Evolutionary conservation across 164 flowering plant genomes (phyloP), one percentile per base, ranked within the genome.

Genomic region (Umbilicus rupestris): DNA sequence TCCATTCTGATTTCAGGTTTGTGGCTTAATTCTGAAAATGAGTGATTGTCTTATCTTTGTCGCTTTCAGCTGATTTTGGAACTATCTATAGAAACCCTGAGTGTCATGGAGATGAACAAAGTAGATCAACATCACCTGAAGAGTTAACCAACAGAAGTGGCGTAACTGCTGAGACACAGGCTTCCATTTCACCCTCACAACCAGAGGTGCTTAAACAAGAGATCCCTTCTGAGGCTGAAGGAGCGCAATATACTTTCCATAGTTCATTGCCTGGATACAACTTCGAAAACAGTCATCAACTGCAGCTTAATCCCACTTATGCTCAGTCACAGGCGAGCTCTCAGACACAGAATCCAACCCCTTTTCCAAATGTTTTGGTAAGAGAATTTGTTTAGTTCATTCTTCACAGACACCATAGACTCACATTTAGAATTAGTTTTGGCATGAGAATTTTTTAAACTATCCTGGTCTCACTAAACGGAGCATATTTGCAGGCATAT

Each of bases 281-380:
- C 26, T 39, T 63, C 11, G 46, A 63, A 12, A 39, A 41, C 29
- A 63, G 29, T 39, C 45, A 63, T 35, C 65, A 19, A 63, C 83
- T 82, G 47, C 95, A 83, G 47, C 58, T 73, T 44, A 83, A 81
- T 78, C 70, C 84, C 66, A 76, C 84, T 41, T 82, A 75, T 69
- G 52, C 73, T 65, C 84, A 81, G 45, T 69, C 81, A 11, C 92
- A 85, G 71, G 67, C 86, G 47, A 78, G 80, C 69, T 73, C 91
- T 57, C 94, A 89, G 74, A 80, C 82, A 84, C 96, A 82, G 74
- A 85, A 82, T 81, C 81, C 77, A 46, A 66, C 87, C 75, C 81
- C 85, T 2, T 84, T 85, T 45, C 79, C 95, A 11, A 81, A 73
- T 77, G 87, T 78, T 39, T 78, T 88, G 98, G 96, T 89, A 85